Conservation (phyloP, 495 filamentous ascomycete species). For the Xylaria curta region DNA sequence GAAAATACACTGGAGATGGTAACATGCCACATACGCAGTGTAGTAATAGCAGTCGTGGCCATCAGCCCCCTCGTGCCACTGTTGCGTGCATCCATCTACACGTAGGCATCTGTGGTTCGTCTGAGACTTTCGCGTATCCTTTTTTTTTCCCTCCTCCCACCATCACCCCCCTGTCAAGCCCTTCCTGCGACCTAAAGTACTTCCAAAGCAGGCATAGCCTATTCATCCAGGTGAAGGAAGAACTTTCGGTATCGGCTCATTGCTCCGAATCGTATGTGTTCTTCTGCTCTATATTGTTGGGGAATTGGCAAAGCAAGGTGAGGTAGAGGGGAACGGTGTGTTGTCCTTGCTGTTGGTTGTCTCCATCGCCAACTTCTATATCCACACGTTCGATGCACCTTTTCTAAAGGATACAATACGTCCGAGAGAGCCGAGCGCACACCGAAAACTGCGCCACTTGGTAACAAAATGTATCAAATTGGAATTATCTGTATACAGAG, state of each 20-base stretch:
- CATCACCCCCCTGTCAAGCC: conserved; percentile 14
- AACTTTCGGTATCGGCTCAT: neutral
- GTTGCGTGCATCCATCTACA: conserved; percentile 29
- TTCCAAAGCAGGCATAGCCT: conserved; percentile 22
- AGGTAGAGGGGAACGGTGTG: conserved; percentile 12
- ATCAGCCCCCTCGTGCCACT: conserved; percentile 25
- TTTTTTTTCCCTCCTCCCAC: conserved; percentile 24
- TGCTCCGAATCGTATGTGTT: neutral
- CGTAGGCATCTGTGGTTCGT: conserved; percentile 30
- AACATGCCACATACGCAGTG: conserved; percentile 25
- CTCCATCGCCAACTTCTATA: conserved; percentile 1
- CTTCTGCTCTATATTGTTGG: neutral
- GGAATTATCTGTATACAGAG: neutral
- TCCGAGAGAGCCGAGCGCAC: conserved; percentile 18
- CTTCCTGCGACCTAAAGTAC: conserved; percentile 25
- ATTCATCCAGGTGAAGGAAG: conserved; percentile 10
- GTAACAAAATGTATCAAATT: neutral
- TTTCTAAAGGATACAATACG: neutral
- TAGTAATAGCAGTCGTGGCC: conserved; percentile 27
- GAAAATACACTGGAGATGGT: conserved; percentile 10
- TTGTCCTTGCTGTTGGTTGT: conserved; percentile 14
- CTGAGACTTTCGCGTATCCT: conserved; percentile 22
- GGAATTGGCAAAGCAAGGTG: conserved; percentile 7
- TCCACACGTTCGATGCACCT: conserved; percentile 9
- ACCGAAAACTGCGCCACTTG: conserved; percentile 19